phyloP scores from a whole-genome alignment of 352 stramenopile genomes.

The Elongisporangium anandrum region DNA sequence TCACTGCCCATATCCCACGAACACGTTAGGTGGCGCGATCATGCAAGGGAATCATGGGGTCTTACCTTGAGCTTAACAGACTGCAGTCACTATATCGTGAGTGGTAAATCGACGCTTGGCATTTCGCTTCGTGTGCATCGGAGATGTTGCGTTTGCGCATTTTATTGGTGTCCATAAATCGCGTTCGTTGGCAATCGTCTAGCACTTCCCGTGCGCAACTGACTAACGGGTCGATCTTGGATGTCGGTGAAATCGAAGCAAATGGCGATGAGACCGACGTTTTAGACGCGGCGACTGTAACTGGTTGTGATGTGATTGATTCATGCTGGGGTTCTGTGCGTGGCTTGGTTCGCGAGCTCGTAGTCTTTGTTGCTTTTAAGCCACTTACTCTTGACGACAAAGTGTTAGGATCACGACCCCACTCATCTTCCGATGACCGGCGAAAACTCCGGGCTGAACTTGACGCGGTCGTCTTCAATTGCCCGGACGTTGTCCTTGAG shows the following conservation, averaged over 20 bases:
- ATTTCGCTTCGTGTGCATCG: background rate
- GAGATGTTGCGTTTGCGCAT: constrained; percentile 59
- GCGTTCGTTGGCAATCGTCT: constrained; percentile 67
- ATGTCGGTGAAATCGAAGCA: background rate
- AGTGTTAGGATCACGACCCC: background rate
- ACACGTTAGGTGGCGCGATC: background rate
- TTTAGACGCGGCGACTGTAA: background rate
- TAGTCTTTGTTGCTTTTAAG: background rate
- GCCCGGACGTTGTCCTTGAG: constrained; percentile 7
- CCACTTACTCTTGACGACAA: constrained; percentile 3
- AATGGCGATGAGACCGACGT: constrained; percentile 28
- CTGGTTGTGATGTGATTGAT: background rate
- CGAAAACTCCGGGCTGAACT: background rate
- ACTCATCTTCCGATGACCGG: background rate
- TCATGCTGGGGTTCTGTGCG: background rate
- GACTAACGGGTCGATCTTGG: constrained; percentile 45
- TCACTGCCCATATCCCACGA: constrained; percentile 33
- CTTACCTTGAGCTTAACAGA: background rate
- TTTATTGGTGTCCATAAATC: constrained; percentile 45
- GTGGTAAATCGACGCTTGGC: background rate
- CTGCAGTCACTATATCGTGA: background rate
- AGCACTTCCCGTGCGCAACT: constrained; percentile 60
- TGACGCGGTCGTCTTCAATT: constrained; percentile 21
- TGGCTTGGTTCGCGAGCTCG: background rate
- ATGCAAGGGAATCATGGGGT: background rate